phyloP scores from a whole-genome alignment of 2,329 filamentous ascomycete genomes.

The Colletotrichum costaricense region DNA sequence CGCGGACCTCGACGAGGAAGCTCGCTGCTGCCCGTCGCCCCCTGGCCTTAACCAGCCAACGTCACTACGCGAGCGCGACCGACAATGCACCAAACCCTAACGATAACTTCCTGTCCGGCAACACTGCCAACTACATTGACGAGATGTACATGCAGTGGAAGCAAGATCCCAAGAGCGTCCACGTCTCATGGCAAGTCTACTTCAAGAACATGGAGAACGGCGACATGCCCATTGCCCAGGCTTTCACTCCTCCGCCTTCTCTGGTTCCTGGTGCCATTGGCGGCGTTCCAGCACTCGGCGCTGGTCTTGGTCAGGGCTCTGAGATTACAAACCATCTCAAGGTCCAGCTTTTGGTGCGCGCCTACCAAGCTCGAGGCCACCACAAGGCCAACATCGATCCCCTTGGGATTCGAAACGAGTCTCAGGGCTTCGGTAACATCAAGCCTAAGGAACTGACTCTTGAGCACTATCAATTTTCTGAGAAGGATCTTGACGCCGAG shows the following conservation, averaged over 20 bases:
- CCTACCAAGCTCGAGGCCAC: slow-evolving; percentile 97
- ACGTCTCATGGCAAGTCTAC: slow-evolving; percentile 99
- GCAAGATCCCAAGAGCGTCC: slow-evolving; percentile 90
- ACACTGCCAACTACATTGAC: slow-evolving; percentile 98
- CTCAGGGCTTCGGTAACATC: slow-evolving; percentile 84
- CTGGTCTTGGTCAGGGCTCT: slow-evolving; percentile 75
- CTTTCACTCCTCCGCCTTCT: slow-evolving; percentile 94
- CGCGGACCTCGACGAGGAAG: slow-evolving; percentile 56
- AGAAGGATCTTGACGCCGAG: slow-evolving; percentile 92
- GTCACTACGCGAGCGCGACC: slow-evolving; percentile 66
- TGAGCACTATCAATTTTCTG: slow-evolving; percentile 94
- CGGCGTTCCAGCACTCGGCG: slow-evolving; percentile 79
- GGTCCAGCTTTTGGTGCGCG: slow-evolving; percentile 95
- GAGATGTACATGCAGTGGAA: slow-evolving; percentile 99
- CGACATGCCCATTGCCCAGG: slow-evolving; percentile 96
- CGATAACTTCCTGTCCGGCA: slow-evolving; percentile 96
- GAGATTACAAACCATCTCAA: slow-evolving; percentile 97
- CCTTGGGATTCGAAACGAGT: slow-evolving; percentile 89
- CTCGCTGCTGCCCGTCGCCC: slow-evolving; percentile 60
- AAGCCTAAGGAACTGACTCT: slow-evolving; percentile 93
- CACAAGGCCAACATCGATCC: slow-evolving; percentile 99
- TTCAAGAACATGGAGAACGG: slow-evolving; percentile 99
- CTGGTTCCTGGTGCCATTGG: slow-evolving; percentile 86
- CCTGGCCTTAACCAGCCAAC: slow-evolving; percentile 61
- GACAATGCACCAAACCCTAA: slow-evolving; percentile 78